Evolutionary conservation across 1,139 yeast species (phyloP).

Genomic region (Candida sp.): DNA sequence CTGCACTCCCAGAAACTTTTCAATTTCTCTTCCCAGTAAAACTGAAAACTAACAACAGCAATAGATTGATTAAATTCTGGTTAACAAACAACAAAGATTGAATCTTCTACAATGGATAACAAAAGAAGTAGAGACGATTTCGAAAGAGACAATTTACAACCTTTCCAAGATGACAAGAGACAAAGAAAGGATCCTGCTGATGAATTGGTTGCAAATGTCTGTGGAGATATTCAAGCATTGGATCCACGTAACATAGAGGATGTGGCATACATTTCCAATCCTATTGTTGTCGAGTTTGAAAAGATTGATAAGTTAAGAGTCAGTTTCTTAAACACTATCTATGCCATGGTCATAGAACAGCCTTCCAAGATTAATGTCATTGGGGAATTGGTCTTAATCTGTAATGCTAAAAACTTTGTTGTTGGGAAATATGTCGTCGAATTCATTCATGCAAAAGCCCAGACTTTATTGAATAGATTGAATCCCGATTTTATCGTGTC

Average conservation of each 20-base stretch:
- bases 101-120: constrained; percentile 6
- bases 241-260: constrained; percentile 72
- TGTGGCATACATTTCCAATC: constrained; percentile 63
- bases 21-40: not conserved
- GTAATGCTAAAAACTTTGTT: constrained; percentile 62
- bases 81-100: no score
- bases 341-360: constrained; percentile 77
- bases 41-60: not conserved
- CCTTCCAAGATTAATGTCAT: constrained; percentile 83
- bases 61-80: not conserved
- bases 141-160: constrained; percentile 20
- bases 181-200: constrained; percentile 41
- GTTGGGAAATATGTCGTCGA: constrained; percentile 74
- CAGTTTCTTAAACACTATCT: constrained; percentile 59
- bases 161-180: constrained; percentile 22
- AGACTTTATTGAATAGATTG: constrained; percentile 43
- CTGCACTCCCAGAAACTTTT: not conserved
- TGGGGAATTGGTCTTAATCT: constrained; percentile 65
- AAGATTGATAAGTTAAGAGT: constrained; percentile 60
- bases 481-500: not conserved
- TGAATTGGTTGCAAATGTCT: constrained; percentile 40
- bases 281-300: constrained; percentile 67
- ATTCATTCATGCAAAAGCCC: constrained; percentile 61
- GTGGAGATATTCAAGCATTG: constrained; percentile 58
- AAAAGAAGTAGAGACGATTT: constrained; percentile 42